phyloP scores from a whole-genome alignment of 129 eudicot genomes.

The Chrysanthemum seticuspe region DNA sequence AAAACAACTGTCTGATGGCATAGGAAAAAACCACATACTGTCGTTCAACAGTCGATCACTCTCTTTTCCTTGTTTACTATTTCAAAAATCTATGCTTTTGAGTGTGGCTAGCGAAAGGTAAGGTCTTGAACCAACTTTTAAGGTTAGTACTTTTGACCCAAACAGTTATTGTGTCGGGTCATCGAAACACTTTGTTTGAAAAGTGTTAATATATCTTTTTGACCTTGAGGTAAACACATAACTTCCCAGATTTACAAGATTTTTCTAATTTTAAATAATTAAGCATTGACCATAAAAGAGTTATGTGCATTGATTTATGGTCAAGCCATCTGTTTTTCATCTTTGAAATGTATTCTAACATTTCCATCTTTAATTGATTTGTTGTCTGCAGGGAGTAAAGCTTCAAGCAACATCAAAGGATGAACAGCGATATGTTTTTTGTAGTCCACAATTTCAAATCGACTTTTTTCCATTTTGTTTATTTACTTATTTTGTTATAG shows the following conservation, averaged over 20 bases:
- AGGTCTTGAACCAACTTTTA: no score
- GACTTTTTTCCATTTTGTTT: neutral
- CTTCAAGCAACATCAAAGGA: slow-evolving; percentile 25
- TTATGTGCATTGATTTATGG: no score
- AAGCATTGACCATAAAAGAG: no score
- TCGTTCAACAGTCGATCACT: no score
- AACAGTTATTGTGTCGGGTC: no score
- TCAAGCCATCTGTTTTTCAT: neutral
- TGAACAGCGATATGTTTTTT: slow-evolving; percentile 20
- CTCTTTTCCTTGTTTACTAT: no score
- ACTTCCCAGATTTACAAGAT: neutral
- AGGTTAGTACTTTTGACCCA: no score
- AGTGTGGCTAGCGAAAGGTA: no score
- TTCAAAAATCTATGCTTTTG: no score
- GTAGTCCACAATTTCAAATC: slow-evolving; percentile 10
- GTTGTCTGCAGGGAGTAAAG: slow-evolving; percentile 26
- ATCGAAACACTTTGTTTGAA: neutral
- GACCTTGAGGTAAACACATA: slow-evolving; percentile 9
- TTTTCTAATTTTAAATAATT: neutral
- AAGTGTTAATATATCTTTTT: neutral
- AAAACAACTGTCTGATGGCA: no score
- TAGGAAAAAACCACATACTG: no score
- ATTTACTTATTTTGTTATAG: no score
- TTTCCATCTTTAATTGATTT: neutral
- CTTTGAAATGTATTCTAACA: neutral